A percentile compares a stretch with the other conserved stretches of the same genome.
Conservation (phyloP, 495 filamentous ascomycete species). For the Hypomontagnella monticulosa region DNA sequence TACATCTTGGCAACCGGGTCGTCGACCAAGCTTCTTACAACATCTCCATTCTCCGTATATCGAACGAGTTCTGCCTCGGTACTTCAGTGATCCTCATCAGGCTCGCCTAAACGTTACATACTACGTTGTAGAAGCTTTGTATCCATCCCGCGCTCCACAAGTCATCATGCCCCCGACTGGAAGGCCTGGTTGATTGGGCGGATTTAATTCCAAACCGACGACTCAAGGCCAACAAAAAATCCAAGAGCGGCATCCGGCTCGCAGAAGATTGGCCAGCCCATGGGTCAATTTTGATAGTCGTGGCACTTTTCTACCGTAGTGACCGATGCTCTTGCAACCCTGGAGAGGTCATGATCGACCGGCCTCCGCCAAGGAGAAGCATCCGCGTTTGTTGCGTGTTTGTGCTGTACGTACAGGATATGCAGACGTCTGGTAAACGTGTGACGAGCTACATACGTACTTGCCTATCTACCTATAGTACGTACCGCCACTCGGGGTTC, state of each 20-base stretch:
- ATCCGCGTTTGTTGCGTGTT: constrained; percentile 41
- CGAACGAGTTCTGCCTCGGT: constrained; percentile 31
- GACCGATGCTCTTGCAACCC: constrained; percentile 34
- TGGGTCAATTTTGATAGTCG: constrained; percentile 36
- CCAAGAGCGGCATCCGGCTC: constrained; percentile 32
- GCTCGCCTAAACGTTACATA: constrained; percentile 42
- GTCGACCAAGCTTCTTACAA: constrained; percentile 32
- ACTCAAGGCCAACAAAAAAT: constrained; percentile 32
- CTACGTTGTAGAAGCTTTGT: constrained; percentile 39
- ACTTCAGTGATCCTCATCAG: constrained; percentile 34
- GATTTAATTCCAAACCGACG: constrained; percentile 33
- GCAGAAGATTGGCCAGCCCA: constrained; percentile 32
- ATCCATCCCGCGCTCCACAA: constrained; percentile 40
- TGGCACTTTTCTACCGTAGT: constrained; percentile 40
- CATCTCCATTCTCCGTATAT: constrained; percentile 35
- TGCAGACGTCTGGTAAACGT: constrained; percentile 30
- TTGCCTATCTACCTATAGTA: constrained; percentile 12
- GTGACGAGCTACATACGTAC: constrained; percentile 24
- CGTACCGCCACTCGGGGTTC: constrained; percentile 20
- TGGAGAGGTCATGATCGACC: constrained; percentile 40
- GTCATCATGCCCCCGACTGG: constrained; percentile 25
- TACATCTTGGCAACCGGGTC: constrained; percentile 37
- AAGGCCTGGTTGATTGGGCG: constrained; percentile 30
- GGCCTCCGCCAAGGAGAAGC: constrained; percentile 36
- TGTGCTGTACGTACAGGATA: constrained; percentile 39